A percentile compares a stretch with the other conserved stretches of the same genome.
phyloP scores from a whole-genome alignment of 768 basidiomycete genomes.

The Boletus subparvulus region DNA sequence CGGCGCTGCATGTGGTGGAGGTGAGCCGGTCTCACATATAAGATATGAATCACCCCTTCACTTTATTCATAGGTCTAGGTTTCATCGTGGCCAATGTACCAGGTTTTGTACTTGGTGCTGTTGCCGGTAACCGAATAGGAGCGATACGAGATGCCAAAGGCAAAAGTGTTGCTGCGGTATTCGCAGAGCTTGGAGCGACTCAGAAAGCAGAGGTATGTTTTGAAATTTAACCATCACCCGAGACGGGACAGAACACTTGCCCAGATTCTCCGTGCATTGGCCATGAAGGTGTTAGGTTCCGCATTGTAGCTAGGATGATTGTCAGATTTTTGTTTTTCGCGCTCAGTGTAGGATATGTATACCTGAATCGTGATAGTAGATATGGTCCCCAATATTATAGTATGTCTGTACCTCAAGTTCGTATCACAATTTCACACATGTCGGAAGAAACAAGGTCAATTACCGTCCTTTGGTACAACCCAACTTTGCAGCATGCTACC shows the following conservation, averaged over 20 bases:
- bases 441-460: neutral
- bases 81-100: conserved; percentile 74
- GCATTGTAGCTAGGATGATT: conserved; percentile 34
- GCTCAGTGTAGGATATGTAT: conserved; percentile 9
- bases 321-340: neutral
- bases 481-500: conserved; percentile 12
- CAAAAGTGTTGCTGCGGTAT: conserved; percentile 88
- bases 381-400: neutral
- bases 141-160: conserved; percentile 93
- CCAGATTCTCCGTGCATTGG: conserved; percentile 78
- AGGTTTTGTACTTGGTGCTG: conserved; percentile 81
- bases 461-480: neutral
- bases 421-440: conserved; percentile 6
- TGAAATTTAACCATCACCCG: neutral
- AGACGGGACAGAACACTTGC: neutral
- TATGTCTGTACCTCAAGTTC: neutral
- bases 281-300: conserved; percentile 79
- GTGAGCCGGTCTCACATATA: conserved; percentile 25
- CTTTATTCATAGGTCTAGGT: conserved; percentile 31
- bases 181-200: conserved; percentile 65
- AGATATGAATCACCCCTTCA: conserved; percentile 35
- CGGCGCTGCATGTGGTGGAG: conserved; percentile 69
- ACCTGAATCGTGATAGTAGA: neutral
- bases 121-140: conserved; percentile 88
- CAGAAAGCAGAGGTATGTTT: conserved; percentile 84